Base-by-base conservation (phyloP, 768 basidiomycete genomes). In the Phlebiopsis flavidoalba region DNA sequence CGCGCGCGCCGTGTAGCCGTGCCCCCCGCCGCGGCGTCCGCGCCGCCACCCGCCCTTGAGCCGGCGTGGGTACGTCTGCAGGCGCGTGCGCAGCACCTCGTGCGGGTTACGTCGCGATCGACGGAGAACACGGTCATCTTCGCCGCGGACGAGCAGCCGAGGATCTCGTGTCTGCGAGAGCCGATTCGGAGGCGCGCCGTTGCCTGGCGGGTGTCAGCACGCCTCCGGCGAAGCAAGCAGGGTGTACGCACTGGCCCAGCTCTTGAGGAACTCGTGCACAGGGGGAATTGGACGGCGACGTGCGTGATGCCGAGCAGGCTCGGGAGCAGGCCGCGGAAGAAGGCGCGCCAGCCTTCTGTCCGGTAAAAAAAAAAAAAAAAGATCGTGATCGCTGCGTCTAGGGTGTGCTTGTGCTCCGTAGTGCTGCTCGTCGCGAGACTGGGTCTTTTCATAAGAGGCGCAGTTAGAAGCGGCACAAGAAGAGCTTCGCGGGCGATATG, bases 41-140 rank as follows among this genome's bases (percentile, higher is more conserved):
- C 11, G 11, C 3, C 17, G 40, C 4, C 4, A 2, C 40, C 12
- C 12, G 12, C 4, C 82, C 83, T 65, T 81, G 67, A 64, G 81
- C 17, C 81, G 65, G 81, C 54, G 65, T n/a, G n/a, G n/a, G 81
- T 48, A 81, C 77, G 96, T 95, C 74, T 99, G 97, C 52, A 98
- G 75, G 5, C 96, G 85, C n/a, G 97, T 98, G n/a, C 97, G 90
- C 37, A 99, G 82, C 48, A 99, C 97, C 74, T 99, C 97, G 75
- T 99, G 97, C 0, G 97, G 97, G 72, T n/a, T 99, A 99, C 36
- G 97, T 98, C 40, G 89, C 91, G 19, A 98, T 77, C 17, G 94
- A 95, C 8, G 97, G n/a, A n/a, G n/a, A n/a, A n/a, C n/a, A n/a
- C 97, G 1, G 91, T 87, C 91, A 98, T 97, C 73, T 99, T 99